Conservation (phyloP, 2,329 filamentous ascomycete genomes). For the Neospermospora avenae region DNA sequence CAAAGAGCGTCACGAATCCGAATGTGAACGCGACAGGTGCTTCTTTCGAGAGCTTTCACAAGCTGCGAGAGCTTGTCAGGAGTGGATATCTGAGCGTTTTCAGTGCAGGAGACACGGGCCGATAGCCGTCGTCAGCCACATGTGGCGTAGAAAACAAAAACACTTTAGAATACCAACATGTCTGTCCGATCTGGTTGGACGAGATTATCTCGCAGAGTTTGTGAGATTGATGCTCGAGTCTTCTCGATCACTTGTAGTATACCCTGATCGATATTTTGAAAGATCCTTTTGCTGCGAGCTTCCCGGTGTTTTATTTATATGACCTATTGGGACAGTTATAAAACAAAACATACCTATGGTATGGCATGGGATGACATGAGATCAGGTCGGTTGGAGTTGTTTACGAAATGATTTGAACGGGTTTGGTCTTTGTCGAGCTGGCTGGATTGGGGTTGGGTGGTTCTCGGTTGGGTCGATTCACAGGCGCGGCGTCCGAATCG, state of each 20-base stretch:
- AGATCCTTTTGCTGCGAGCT: background rate
- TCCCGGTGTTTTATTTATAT: background rate
- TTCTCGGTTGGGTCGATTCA: background rate
- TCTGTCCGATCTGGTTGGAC: background rate
- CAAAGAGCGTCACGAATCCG: background rate
- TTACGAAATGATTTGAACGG: background rate
- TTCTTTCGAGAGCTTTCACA: conserved; percentile 14
- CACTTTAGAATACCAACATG: background rate
- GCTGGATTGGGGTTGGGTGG: background rate
- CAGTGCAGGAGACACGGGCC: conserved; percentile 14
- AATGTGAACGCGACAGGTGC: background rate
- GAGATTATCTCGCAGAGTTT: background rate
- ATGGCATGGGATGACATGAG: background rate
- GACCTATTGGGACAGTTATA: background rate
- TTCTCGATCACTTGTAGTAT: conserved; percentile 9
- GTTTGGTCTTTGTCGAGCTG: background rate
- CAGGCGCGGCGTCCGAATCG: background rate
- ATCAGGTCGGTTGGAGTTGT: background rate
- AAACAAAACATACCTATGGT: background rate
- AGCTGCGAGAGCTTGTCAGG: conserved; percentile 21
- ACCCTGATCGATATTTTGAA: conserved; percentile 11
- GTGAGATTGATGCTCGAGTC: background rate
- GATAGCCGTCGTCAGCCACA: conserved; percentile 4
- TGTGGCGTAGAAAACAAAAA: background rate
- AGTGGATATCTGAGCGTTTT: conserved; percentile 24